These are phyloP conservation scores for grape (Vitis vinifera) DNA, from an alignment of 164 flowering plant genomes.

Conservation along the genomic window ASM3070453v1 NC_081818.1:2936501-2937000, in stretches of 20 bases:
- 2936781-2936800: slow-evolving; percentile 60
- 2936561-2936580: too few relatives aligned
- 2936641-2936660: not conserved
- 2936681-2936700: not conserved
- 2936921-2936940: not conserved
- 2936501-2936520: too few relatives aligned
- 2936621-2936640: not conserved
- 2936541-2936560: too few relatives aligned
- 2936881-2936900: not conserved
- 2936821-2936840: slow-evolving; percentile 64
- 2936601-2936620: too few relatives aligned
- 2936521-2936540: too few relatives aligned
- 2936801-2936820: slow-evolving; percentile 50
- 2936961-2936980: slow-evolving; percentile 52
- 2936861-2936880: slow-evolving; percentile 28
- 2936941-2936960: slow-evolving; percentile 4
- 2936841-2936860: slow-evolving; percentile 72
- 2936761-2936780: slow-evolving; percentile 42
- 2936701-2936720: not conserved
- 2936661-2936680: not conserved
- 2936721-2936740: not conserved
- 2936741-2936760: not conserved
- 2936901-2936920: not conserved
- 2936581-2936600: not conserved
- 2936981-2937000: slow-evolving; percentile 62